Base-by-base conservation (phyloP, 2,329 filamentous ascomycete species). In the Cladophialophora yegresii region DNA sequence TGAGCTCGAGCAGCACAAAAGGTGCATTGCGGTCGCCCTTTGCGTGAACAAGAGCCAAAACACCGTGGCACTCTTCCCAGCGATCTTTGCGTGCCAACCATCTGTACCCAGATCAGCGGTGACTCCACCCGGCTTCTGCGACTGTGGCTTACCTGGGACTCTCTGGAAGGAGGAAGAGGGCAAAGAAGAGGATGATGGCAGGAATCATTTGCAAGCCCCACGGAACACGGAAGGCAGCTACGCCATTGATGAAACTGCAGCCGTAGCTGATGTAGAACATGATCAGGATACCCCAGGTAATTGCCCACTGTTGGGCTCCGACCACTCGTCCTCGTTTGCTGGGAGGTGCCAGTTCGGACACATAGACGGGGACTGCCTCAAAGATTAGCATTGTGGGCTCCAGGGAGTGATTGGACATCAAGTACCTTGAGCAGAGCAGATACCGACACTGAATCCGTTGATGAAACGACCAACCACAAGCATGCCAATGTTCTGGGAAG, bases 391-490 rank as follows among this genome's bases (percentile, higher is more conserved):
- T 80, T 74, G 28, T n/a, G 86, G 83, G 67, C 89, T 85, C 73
- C 90, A 91, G 22, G 90, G 84, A 0, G 87, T 87, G 1, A 90
- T n/a, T 10, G 43, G n/a, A 32, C 26, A 56, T 28, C 49, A 28
- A 26, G 13, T 66, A 66, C 64, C 88, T 70, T 90, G 81, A 7
- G 88, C 86, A 30, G 87, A 90, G 68, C 86, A 86, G 70, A 92
- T 91, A 65, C 90, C 90, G 61, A 92, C 88, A 62, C 87, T 87
- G 69, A 92, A 72, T 49, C 90, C 90, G 67, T 89, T 88, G 74
- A 92, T 85, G 67, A 89, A 78, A 67, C 90, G 86, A 2, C 89
- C 90, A 2, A 84, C 84, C 65, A 90, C 85, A 20, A 93, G 82
- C 87, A 92, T 91, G 30, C 79, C 82, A 49, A 92, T 84, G 72